These are phyloP conservation scores for Microcos paniculata DNA, from an alignment of 345 rosid species.

Conservation along the genomic window DNA sequence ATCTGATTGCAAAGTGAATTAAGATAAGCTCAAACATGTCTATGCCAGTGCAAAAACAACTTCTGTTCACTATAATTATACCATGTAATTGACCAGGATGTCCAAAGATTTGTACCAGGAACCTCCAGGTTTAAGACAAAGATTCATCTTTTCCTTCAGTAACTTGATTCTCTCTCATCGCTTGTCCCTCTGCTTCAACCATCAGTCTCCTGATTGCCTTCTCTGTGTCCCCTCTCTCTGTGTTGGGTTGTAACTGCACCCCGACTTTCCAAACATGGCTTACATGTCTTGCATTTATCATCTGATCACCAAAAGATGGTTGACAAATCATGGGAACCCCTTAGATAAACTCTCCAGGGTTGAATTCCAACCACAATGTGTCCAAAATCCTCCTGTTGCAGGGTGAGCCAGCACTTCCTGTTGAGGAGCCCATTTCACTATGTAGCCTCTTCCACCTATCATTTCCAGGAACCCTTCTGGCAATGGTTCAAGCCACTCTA, in stretches of 20 bases:
- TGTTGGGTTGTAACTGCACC: slow-evolving; percentile 31
- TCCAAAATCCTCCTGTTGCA: slow-evolving; percentile 60
- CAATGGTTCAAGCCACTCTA: slow-evolving; percentile 36
- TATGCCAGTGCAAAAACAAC: too few species aligned
- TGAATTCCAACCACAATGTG: slow-evolving; percentile 77
- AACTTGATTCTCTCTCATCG: slow-evolving; percentile 28
- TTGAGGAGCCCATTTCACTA: slow-evolving; percentile 78
- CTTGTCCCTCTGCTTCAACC: slow-evolving; percentile 36
- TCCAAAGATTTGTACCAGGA: slow-evolving; percentile 40
- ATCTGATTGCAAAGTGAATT: too few species aligned
- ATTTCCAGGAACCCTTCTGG: slow-evolving; percentile 44
- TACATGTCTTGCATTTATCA: slow-evolving; percentile 45
- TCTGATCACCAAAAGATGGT: slow-evolving; percentile 64
- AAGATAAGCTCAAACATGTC: too few species aligned
- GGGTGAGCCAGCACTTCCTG: slow-evolving; percentile 52
- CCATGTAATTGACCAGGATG: slow-evolving; percentile 30
- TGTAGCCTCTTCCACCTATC: slow-evolving; percentile 37
- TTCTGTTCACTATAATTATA: slow-evolving; percentile 31
- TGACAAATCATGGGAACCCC: slow-evolving; percentile 81
- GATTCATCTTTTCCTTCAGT: slow-evolving; percentile 36
- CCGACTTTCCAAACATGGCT: slow-evolving; percentile 61
- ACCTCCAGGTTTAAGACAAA: slow-evolving; percentile 37
- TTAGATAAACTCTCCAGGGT: slow-evolving; percentile 55
- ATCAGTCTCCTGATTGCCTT: slow-evolving; percentile 32
- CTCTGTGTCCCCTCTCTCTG: slow-evolving; percentile 43